Evolutionary conservation across 2,329 filamentous ascomycete genomes (phyloP), one percentile per base, ranked within the genome.

Genomic region (Botrytis hyacinthi): DNA sequence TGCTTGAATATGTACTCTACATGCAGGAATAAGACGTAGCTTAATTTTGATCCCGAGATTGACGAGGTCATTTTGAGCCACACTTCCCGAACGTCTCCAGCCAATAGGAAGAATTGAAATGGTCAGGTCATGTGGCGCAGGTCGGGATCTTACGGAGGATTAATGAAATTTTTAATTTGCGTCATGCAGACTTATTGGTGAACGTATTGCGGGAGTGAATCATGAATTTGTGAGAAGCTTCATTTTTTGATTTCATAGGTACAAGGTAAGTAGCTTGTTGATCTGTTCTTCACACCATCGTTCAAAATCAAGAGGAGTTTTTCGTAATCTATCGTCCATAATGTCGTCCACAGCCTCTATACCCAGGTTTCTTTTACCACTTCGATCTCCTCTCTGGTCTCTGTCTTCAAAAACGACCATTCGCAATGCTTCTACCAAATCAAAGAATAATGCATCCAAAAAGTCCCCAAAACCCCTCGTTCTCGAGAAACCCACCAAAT

Each of bases 401-500:
- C 73, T 74, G 9, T 74, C 75, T 20, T 69, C 76, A 32, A 76
- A 61, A 78, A 83, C 37, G 78, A 83, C 69, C 20, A 75, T 80
- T 51, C 78, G 79, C 62, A 75, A 83, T 76, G 81, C 81, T 51
- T 83, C 82, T 60, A 81, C 76, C 67, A 81, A 80, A 61, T 46
- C 74, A 67, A 73, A 78, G 74, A 61, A 77, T 70, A 73, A 60
- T 37, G 46, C 68, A 62, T 37, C 54, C 54, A 69, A 71, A 70
- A 20, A 61, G 10, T 22, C 51, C 51, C 62, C 75, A 16, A 92
- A 91, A 80, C 88, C 89, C 51, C 87, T 91, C 75, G 88, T 94
- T 8, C 90, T 99, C 76, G 93, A 93, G 79, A 94, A 98, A 83
- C 95, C 95, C 37, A 88, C 92, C 79, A 92, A 91, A 81, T 98